Evolutionary conservation across 352 stramenopile genomes (phyloP), one percentile per base, ranked within the genome.

Genomic region (Phytophthora quininea): DNA sequence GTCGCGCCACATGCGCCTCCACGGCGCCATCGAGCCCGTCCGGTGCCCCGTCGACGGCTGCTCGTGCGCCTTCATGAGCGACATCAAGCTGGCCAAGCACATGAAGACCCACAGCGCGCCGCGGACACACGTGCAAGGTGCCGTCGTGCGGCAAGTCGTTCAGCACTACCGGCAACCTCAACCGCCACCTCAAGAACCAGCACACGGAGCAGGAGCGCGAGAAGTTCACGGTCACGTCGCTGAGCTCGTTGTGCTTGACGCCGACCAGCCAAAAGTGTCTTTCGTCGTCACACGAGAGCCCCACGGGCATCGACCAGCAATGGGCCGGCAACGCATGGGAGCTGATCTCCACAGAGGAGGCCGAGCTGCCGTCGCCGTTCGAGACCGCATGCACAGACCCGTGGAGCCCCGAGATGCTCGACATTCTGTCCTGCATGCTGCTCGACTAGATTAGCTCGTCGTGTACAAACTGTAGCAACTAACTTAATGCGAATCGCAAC

Each of bases 101-200:
- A 80, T 84, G 65, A 73, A 75, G 48, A 67, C 56, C 27, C 77
- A 86, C 63, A 71, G 71, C 42, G 69, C 74, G 15, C 69, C 73
- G 19, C 69, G 64, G 31, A 73, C 67, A 38, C 73, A 74, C 68
- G 14, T 86, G 77, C 52, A 69, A 65, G 19, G 65, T 80, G 1
- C 53, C 67, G 24, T 55, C 38, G 11, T 86, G 77, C 42, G 62
- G 70, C 47, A 86, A 86, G 60, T 76, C 74, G 32, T 86, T 86
- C 42, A 86, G 72, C 54, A 86, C 77, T 14, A 76, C 77, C 2
- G 77, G 77, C 49, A 86, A 83, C 65, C 72, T 86, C 40, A 81
- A 79, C 52, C 77, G 77, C 49, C 77, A 86, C 46, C 54, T 80
- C 31, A 81, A 82, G 62, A 83, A 77, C 60, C 74, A 83, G 32